Conservation (phyloP, 805 yeast genomes). For the Wickerhamiella allomyrinae region DNA sequence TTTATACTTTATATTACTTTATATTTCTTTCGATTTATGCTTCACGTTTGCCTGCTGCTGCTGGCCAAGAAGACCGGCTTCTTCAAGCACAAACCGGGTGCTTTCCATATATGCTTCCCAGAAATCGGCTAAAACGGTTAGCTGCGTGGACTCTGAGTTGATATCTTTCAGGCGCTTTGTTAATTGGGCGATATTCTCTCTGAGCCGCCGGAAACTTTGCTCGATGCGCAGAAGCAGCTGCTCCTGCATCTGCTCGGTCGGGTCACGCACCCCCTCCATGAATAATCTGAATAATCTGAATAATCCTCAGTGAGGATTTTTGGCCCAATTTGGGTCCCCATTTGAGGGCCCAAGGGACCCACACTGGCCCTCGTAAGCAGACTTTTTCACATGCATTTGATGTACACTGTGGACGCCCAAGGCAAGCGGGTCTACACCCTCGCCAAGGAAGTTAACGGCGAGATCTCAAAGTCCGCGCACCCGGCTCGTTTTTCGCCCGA, state of each 20-base stretch:
- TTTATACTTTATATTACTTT: no score
- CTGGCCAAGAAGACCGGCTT: no score
- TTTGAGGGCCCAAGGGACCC: no score
- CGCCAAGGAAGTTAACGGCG: constrained; percentile 74
- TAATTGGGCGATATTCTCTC: background rate
- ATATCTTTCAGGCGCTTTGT: background rate
- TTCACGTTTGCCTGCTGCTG: no score
- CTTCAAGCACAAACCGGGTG: background rate
- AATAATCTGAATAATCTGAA: background rate
- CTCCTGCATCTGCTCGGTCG: background rate
- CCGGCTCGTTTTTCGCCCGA: constrained; percentile 99
- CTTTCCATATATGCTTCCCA: constrained; percentile 1
- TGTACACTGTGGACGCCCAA: constrained; percentile 90
- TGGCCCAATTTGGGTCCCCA: no score
- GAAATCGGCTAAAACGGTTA: background rate
- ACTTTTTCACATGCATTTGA: constrained; percentile 68
- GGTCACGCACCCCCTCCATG: background rate
- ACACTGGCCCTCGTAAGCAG: no score
- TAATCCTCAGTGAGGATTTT: background rate
- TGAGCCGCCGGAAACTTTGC: background rate
- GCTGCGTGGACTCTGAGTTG: background rate
- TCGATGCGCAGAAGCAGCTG: background rate
- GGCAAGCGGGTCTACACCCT: constrained; percentile 95
- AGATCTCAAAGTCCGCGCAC: constrained; percentile 96
- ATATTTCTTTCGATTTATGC: no score